phyloP scores from a whole-genome alignment of 768 basidiomycete species.

The Grammothele lineata region DNA sequence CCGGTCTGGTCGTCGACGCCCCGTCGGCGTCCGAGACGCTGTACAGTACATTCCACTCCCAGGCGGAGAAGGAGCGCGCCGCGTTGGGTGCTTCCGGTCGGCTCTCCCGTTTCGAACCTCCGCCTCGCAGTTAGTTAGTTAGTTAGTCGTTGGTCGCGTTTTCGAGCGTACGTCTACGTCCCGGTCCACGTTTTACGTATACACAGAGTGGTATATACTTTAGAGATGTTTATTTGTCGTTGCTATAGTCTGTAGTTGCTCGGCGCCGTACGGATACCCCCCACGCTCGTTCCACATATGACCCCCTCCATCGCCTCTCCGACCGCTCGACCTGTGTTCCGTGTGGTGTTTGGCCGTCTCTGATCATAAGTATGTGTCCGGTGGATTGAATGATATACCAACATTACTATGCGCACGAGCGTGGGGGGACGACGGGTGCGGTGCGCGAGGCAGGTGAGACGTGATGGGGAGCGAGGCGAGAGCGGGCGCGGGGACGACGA shows the following conservation, averaged over 20 bases:
- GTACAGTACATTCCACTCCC: slow-evolving; percentile 6
- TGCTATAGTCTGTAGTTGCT: slow-evolving; percentile 8
- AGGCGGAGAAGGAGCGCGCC: slow-evolving; percentile 10
- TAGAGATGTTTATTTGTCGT: slow-evolving; percentile 2
- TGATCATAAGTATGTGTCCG: not conserved
- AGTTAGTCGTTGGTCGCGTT: no score
- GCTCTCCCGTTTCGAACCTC: slow-evolving; percentile 6
- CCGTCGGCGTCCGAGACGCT: not conserved
- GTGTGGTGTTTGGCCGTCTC: not conserved
- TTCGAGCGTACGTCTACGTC: no score
- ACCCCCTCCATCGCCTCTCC: slow-evolving; percentile 2
- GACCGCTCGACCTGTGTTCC: no score
- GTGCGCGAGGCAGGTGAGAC: no score
- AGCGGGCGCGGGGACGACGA: no score
- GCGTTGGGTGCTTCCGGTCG: slow-evolving; percentile 3
- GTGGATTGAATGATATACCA: not conserved
- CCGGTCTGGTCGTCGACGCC: no score
- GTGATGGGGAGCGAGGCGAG: no score
- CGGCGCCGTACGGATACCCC: slow-evolving; percentile 13
- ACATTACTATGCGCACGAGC: not conserved
- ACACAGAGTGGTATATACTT: slow-evolving; percentile 1
- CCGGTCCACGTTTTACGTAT: not conserved
- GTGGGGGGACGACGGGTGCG: no score
- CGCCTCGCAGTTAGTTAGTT: slow-evolving; percentile 3
- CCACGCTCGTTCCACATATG: slow-evolving; percentile 18